Conservation (phyloP, 1,139 yeast species). For the Sugiyamaella grinbergsii region DNA sequence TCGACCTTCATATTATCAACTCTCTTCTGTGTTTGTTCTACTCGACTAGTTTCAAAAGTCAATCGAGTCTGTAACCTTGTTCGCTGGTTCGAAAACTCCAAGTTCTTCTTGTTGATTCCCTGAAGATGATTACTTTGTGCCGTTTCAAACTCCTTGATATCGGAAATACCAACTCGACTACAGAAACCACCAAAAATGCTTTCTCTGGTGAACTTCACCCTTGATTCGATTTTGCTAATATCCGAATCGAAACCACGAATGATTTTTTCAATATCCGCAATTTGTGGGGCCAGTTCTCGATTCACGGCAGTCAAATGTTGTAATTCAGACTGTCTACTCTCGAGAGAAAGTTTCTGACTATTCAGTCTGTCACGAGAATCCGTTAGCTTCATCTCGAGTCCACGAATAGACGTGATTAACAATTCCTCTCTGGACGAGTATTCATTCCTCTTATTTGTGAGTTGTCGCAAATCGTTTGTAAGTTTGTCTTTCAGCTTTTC, state of each 20-base stretch:
- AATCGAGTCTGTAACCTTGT: slow-evolving; percentile 61
- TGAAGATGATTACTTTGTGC: slow-evolving; percentile 62
- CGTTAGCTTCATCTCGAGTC: slow-evolving; percentile 58
- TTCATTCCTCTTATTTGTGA: slow-evolving; percentile 53
- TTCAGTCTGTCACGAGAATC: slow-evolving; percentile 54
- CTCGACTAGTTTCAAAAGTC: slow-evolving; percentile 58
- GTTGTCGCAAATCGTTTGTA: slow-evolving; percentile 52
- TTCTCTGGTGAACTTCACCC: slow-evolving; percentile 31
- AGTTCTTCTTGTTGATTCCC: slow-evolving; percentile 62
- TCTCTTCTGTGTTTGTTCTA: slow-evolving; percentile 33
- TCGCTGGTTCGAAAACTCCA: slow-evolving; percentile 62
- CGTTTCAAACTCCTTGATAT: slow-evolving; percentile 64
- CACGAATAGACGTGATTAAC: slow-evolving; percentile 55
- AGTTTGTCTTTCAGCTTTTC: slow-evolving; percentile 63
- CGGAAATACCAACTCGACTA: slow-evolving; percentile 51
- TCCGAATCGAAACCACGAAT: slow-evolving; percentile 35
- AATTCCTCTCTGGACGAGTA: slow-evolving; percentile 59
- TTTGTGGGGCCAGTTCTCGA: slow-evolving; percentile 52
- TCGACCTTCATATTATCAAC: slow-evolving; percentile 28
- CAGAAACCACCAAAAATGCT: slow-evolving; percentile 60
- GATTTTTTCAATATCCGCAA: slow-evolving; percentile 42
- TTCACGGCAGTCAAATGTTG: slow-evolving; percentile 59
- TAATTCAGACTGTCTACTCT: slow-evolving; percentile 55
- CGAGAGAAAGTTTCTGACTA: slow-evolving; percentile 59
- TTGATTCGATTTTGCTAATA: slow-evolving; percentile 32